phyloP scores from a whole-genome alignment of 352 stramenopile genomes.

The Phytopythium mirpurense region DNA sequence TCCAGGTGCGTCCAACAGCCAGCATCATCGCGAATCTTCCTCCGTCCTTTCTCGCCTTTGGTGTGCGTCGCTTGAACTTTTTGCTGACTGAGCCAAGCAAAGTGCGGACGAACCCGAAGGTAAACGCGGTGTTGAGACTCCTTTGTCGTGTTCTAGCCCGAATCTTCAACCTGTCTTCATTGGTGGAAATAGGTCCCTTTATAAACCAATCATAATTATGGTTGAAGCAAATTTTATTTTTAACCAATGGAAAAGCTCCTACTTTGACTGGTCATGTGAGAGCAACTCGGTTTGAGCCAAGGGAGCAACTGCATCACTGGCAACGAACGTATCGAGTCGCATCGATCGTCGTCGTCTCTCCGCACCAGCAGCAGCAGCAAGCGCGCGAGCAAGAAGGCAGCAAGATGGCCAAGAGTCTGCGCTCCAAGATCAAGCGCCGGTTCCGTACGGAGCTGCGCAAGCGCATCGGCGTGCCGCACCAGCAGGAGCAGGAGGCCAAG shows the following conservation, averaged over 20 bases:
- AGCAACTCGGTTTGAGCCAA: no score
- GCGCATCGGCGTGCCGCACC: slow-evolving; percentile 73
- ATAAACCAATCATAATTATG: no score
- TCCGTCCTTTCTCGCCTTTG: background rate
- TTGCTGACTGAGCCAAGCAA: background rate
- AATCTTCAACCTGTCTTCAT: slow-evolving; percentile 9
- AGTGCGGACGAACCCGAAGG: background rate
- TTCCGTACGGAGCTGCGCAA: slow-evolving; percentile 85
- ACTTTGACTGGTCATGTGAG: slow-evolving; percentile 7
- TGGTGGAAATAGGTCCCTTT: background rate
- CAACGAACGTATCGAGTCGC: background rate
- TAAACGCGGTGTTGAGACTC: slow-evolving; percentile 3
- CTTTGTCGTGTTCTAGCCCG: background rate
- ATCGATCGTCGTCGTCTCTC: background rate
- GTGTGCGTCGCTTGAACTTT: slow-evolving; percentile 1
- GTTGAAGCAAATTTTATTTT: background rate
- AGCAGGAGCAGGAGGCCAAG: slow-evolving; percentile 61
- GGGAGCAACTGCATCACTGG: no score
- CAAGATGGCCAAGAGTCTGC: slow-evolving; percentile 82
- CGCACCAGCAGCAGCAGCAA: slow-evolving; percentile 4
- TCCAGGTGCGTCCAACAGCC: background rate
- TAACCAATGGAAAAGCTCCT: background rate
- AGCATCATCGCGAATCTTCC: background rate
- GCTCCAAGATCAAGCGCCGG: slow-evolving; percentile 88
- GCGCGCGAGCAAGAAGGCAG: slow-evolving; percentile 9